phyloP scores from a whole-genome alignment of 1,139 yeast genomes.

The Candida sanyaensis region DNA sequence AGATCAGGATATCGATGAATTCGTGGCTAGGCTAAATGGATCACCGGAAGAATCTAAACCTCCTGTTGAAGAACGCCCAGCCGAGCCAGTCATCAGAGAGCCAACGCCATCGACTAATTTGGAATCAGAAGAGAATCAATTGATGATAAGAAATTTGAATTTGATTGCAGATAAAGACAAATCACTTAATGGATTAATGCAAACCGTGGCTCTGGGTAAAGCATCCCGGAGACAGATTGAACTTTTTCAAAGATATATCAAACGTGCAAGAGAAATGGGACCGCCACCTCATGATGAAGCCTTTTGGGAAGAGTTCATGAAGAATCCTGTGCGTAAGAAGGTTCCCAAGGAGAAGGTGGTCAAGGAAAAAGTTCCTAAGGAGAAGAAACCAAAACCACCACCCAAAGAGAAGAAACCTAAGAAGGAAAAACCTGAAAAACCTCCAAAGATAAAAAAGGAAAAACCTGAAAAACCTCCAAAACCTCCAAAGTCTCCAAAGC shows the following conservation, averaged over 20 bases:
- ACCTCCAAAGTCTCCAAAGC: background rate
- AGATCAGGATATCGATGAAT: background rate
- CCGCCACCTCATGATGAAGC: slow-evolving; percentile 47
- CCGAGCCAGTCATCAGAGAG: background rate
- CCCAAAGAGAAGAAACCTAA: slow-evolving; percentile 3
- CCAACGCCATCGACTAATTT: slow-evolving; percentile 34
- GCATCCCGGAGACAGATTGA: slow-evolving; percentile 72
- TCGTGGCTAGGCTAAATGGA: background rate
- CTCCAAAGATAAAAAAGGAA: slow-evolving; percentile 5
- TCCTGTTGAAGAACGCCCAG: background rate
- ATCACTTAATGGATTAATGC: slow-evolving; percentile 70
- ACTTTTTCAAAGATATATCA: slow-evolving; percentile 78
- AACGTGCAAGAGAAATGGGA: slow-evolving; percentile 77
- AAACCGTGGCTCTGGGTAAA: slow-evolving; percentile 76
- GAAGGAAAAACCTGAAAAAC: slow-evolving; percentile 2
- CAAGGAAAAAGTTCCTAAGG: background rate
- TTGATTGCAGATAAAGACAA: slow-evolving; percentile 76
- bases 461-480: slow-evolving; percentile 2
- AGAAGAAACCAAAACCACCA: slow-evolving; percentile 3
- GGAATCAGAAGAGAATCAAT: slow-evolving; percentile 66
- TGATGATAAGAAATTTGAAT: slow-evolving; percentile 82
- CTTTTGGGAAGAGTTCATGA: slow-evolving; percentile 2
- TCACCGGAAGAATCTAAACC: background rate
- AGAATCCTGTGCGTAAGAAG: background rate
- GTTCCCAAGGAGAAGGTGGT: background rate